Evolutionary conservation across 2,329 filamentous ascomycete genomes (phyloP).

Genomic region (Microascus cirrosus): DNA sequence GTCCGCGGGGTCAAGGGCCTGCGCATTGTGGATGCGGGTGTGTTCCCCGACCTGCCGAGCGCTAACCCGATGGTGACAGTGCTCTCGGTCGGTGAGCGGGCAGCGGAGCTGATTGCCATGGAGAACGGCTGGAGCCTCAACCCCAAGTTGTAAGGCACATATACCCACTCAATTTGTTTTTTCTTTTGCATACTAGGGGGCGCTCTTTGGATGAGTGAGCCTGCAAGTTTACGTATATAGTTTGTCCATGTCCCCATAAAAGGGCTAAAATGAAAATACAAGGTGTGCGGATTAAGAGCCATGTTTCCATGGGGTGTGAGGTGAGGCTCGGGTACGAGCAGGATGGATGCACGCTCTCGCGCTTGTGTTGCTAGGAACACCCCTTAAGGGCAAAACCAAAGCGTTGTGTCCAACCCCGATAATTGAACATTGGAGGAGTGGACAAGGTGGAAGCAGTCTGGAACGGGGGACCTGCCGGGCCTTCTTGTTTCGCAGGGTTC

Average conservation of each 20-base stretch:
- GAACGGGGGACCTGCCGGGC: too few species aligned
- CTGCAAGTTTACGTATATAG: too few species aligned
- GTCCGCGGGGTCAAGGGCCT: constrained; percentile 62
- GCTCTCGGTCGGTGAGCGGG: constrained; percentile 69
- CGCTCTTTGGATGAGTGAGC: too few species aligned
- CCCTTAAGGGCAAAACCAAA: not conserved
- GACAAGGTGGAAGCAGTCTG: too few species aligned
- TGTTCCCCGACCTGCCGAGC: constrained; percentile 78
- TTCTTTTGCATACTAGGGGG: too few species aligned
- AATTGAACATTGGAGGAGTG: too few species aligned
- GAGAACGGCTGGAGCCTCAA: not conserved
- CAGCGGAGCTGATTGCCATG: constrained; percentile 61
- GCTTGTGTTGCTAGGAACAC: not conserved
- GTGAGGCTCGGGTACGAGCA: not conserved
- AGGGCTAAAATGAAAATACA: not conserved
- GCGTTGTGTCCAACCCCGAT: too few species aligned
- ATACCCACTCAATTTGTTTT: too few species aligned
- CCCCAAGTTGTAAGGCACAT: too few species aligned
- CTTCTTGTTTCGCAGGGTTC: not conserved
- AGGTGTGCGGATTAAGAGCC: not conserved
- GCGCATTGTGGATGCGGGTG: constrained; percentile 74
- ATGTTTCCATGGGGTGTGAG: not conserved
- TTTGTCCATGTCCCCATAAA: too few species aligned
- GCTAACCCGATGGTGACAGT: constrained; percentile 92
- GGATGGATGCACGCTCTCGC: not conserved